Evolutionary conservation across 129 eudicot genomes (phyloP).

Genomic region (sunflower (Helianthus annuus)): DNA sequence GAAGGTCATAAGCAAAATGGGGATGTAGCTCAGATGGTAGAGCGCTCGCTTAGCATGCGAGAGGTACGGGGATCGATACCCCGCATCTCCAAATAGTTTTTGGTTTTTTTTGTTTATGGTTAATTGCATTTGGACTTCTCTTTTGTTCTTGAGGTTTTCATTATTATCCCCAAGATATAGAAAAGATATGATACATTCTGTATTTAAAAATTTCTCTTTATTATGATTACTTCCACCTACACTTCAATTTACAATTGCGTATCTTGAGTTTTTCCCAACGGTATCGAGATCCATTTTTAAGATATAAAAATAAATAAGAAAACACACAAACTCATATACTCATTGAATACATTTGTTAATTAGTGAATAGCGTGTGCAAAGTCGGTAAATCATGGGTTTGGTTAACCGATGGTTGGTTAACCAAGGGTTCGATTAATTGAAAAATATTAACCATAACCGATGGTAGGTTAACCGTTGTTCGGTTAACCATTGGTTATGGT

Average conservation of each 20-base stretch:
- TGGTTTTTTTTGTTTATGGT: neutral
- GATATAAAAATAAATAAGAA: no score
- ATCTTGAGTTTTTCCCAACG: neutral
- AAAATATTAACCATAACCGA: no score
- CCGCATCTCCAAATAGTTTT: conserved; percentile 32
- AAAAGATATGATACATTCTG: conserved; percentile 12
- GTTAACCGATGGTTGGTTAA: no score
- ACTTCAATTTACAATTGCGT: neutral
- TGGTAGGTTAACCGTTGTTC: no score
- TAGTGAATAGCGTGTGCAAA: no score
- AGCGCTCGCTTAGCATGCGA: conserved; percentile 88
- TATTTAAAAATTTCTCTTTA: neutral
- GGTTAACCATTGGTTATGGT: no score
- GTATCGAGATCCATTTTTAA: conserved; percentile 17
- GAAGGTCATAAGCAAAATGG: neutral
- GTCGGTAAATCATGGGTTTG: no score
- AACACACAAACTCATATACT: no score
- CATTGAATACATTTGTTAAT: no score
- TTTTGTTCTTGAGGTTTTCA: neutral
- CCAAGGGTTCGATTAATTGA: no score
- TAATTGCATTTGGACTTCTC: conserved; percentile 14
- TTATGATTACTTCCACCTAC: conserved; percentile 17
- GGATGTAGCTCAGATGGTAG: conserved; percentile 82
- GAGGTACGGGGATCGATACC: conserved; percentile 90
- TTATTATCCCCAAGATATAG: conserved; percentile 14